A percentile compares a stretch with the other conserved stretches of the same genome.
These are phyloP conservation scores for Pseudovirgaria hyperparasitica DNA, from an alignment of 2,329 filamentous ascomycete genomes.

Conservation along the genomic window DNA sequence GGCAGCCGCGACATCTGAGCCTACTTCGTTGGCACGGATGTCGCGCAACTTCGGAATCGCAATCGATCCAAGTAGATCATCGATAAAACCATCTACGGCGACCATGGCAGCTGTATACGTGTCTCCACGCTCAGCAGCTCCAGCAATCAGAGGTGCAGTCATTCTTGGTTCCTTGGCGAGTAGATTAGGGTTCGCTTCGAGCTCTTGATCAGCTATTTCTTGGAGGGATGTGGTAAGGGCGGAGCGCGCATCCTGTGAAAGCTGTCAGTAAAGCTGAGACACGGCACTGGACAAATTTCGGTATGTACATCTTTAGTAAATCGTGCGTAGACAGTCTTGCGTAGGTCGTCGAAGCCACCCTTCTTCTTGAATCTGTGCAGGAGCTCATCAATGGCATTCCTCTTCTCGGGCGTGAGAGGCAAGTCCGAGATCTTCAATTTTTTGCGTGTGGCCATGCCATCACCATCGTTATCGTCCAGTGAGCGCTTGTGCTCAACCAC, in stretches of 20 bases:
- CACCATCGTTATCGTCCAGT: conserved; percentile 14
- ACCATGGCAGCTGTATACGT: conserved; percentile 61
- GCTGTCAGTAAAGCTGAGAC: conserved; percentile 2
- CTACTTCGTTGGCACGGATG: conserved; percentile 54
- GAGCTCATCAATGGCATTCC: conserved; percentile 59
- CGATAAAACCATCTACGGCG: conserved; percentile 55
- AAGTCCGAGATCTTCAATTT: conserved; percentile 65
- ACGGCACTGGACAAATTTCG: conserved; percentile 1
- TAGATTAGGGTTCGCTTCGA: conserved; percentile 61
- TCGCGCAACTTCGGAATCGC: conserved; percentile 60
- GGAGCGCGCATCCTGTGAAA: conserved; percentile 51
- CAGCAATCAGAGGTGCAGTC: conserved; percentile 63
- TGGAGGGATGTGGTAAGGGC: conserved; percentile 55
- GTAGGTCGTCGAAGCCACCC: conserved; percentile 66
- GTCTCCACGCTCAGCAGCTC: conserved; percentile 62
- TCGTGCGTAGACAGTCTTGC: conserved; percentile 65
- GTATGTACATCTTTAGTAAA: conserved; percentile 52
- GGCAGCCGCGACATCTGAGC: conserved; percentile 52
- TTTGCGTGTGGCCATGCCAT: conserved; percentile 28
- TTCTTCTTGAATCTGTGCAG: conserved; percentile 80
- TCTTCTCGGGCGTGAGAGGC: conserved; percentile 59
- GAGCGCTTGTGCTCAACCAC: conserved; percentile 18
- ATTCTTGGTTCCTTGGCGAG: conserved; percentile 62
- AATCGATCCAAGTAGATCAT: conserved; percentile 42
- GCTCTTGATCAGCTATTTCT: conserved; percentile 57